Evolutionary conservation across 202 grass and related monocot species (phyloP).

Genomic region (Schoenoplectus triqueter): DNA sequence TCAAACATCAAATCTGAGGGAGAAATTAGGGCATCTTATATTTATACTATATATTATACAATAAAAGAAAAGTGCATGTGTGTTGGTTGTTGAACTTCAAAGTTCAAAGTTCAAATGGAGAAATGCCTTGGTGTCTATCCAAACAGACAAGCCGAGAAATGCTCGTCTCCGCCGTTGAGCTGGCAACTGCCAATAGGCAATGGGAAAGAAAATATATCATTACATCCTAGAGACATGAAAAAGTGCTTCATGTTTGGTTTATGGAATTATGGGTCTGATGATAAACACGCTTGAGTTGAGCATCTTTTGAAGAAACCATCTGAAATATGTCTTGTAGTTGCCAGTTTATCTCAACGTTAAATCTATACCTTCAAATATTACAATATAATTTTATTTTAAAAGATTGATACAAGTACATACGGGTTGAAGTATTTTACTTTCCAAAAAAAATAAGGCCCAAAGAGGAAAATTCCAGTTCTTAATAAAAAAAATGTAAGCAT

Average conservation of each 20-base stretch:
- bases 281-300: neutral
- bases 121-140: neutral
- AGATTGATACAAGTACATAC: neutral
- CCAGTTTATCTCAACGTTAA: neutral
- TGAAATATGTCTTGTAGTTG: neutral
- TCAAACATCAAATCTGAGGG: too few relatives aligned
- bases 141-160: neutral
- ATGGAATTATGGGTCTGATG: neutral
- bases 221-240: neutral
- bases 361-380: neutral
- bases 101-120: too few relatives aligned
- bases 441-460: neutral
- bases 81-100: too few relatives aligned
- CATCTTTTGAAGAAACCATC: slow-evolving; percentile 12
- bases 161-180: neutral
- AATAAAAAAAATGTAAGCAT: too few relatives aligned
- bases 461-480: too few relatives aligned
- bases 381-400: neutral
- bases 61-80: too few relatives aligned
- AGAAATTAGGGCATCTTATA: too few relatives aligned
- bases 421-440: neutral
- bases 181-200: neutral
- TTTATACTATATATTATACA: too few relatives aligned
- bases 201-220: too few relatives aligned
- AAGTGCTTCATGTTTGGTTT: neutral